Base-by-base conservation (phyloP, 495 filamentous ascomycete genomes). In the Astrothelium macrocarpum region DNA sequence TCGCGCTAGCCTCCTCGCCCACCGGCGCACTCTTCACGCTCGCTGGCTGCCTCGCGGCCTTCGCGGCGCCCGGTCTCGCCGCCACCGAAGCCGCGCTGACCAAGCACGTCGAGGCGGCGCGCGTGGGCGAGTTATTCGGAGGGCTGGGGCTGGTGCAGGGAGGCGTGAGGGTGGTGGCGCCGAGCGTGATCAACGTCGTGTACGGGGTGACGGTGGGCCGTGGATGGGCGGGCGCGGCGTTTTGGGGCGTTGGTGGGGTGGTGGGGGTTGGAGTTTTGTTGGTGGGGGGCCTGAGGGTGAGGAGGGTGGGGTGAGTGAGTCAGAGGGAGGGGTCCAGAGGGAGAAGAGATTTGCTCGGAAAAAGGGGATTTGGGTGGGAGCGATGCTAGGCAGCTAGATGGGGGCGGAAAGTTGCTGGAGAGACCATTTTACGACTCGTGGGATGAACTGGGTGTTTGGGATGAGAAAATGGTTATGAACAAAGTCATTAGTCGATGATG, bases 21-120 rank as follows among this genome's bases (percentile, higher is more conserved):
- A 60, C 53, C 53, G 53, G 53, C 25, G 14, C 39, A 16, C 53
- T 64, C 31, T 64, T 64, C 62, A 64, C 62, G 20, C 32, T 60
- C 1, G 32, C 18, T 20, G 62, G 62, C 9, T 58, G 32, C 10
- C 20, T 64, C 32, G 49, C 62, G 16, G 62, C 62, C 26, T 49
- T 64, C 56, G 62, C 56, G 10, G 62, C 53, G 9, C 42, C 59
- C 29, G 62, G 62, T 1, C 62, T 64, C 32, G 53, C 62, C 42
- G n/a, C 56, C 12, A 42, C 62, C 11, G 62, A 64, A 28, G 62
- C 62, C 36, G 39, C 53, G 16, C 23, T 64, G 28, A 64, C 62
- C n/a, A 64, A 64, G 36, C 42, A 45, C 3, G 23, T 64, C 32
- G 12, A 29, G 16, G 53, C 1, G 4, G 31, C 18, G 20, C 53